Evolutionary conservation across 257 asterid genomes (phyloP), one percentile per base, ranked within the genome.

Genomic region (Handroanthus guayacan): DNA sequence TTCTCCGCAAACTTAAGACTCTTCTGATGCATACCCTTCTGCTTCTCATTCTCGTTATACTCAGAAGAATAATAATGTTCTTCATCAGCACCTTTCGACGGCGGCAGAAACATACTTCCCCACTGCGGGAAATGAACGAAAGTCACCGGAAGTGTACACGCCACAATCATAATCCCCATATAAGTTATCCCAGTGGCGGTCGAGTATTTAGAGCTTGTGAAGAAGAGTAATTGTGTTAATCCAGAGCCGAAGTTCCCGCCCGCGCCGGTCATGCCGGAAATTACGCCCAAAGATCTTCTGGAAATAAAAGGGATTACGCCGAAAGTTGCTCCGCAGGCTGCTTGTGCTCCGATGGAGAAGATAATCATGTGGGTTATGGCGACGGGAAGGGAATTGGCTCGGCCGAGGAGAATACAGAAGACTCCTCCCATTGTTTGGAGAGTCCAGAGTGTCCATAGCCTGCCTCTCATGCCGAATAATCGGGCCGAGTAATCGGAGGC

Each of bases 161-260:
- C 88, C 41, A 85, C 77, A 1, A 78, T 81, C 95, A 87, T 89
- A 6, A 84, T 67, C 6, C 94, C 94, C 94, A 87, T 87, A 16
- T 68, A 82, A 1, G 78, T 60, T 1, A 85, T 52, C 2, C 95
- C 95, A 0, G 92, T 85, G 0, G 89, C 90, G 56, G 55, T 48
- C 31, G 31, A 25, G 31, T 25, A 25, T 25, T 25, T 25, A 25
- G 31, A 25, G 31, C 31, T 84, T 0, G 92, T 76, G 61, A 89
- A 89, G 72, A 87, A 87, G 0, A 89, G 12, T 1, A 89, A 54
- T 9, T 89, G 95, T 0, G 92, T 87, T 6, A 87, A 68, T 0
- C 95, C 95, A 0, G 89, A 86, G 0, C 95, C 92, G 7, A 89
- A 87, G 71, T 89, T 89, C 0, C 95, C 92, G 4, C 94, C 92